Evolutionary conservation across 148 eudicot species (phyloP).

Genomic region (Rhododendron kiyosumense): DNA sequence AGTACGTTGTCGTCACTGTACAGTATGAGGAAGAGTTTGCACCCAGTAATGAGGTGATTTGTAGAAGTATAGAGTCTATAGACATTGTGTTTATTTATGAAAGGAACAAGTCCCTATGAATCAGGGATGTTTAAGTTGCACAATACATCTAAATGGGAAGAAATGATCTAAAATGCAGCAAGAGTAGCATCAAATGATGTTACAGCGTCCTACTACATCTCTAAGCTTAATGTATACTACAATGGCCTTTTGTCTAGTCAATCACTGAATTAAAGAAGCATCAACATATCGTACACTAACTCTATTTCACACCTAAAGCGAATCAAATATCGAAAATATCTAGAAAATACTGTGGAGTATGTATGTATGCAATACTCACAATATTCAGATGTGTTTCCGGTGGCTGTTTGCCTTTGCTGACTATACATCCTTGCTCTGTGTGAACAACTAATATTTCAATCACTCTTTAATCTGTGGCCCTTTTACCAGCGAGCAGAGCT

Average conservation of each 20-base stretch:
- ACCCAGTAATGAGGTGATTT: slow-evolving; percentile 15
- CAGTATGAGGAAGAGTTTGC: slow-evolving; percentile 1
- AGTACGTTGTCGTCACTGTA: not conserved
- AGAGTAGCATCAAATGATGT: not conserved
- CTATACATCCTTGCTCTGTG: not conserved
- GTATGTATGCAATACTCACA: not conserved
- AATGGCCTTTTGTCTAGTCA: not conserved
- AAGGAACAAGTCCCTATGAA: not conserved
- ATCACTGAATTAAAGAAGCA: not conserved
- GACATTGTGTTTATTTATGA: not conserved
- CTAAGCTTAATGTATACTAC: not conserved
- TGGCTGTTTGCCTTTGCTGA: not conserved
- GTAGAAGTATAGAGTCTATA: not conserved
- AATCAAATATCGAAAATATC: not conserved
- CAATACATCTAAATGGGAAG: not conserved
- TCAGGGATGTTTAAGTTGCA: not conserved
- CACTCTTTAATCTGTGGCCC: not conserved
- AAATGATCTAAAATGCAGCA: not conserved
- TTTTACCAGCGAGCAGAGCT: not conserved
- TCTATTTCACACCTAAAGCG: not conserved
- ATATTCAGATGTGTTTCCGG: not conserved
- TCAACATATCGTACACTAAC: not conserved
- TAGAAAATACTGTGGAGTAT: not conserved
- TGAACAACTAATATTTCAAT: not conserved
- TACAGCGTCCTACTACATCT: not conserved